Base-by-base conservation (phyloP, 2,329 filamentous ascomycete species). In the Ophiocordyceps camponoti-rufipedis region DNA sequence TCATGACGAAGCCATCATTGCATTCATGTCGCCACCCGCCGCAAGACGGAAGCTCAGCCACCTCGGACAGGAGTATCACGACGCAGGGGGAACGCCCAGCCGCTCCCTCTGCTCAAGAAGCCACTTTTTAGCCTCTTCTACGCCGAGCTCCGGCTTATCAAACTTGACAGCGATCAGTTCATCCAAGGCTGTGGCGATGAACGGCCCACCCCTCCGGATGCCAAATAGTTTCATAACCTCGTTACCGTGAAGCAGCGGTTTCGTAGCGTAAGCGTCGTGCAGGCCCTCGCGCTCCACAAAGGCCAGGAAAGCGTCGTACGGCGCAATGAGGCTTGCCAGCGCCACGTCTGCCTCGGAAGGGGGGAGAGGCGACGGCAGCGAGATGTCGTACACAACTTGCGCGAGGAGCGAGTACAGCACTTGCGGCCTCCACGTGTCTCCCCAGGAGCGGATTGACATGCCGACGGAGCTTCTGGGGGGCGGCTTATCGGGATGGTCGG, bases 381-480 rank as follows among this genome's bases (percentile, higher is more conserved):
- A 2, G 32, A 23, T n/a, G 6, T 32, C 19, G 32, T 28, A 47
- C n/a, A 51, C 42, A 28, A 41, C 42, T 28, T 45, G 14, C 2
- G 47, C 43, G 10, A 52, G 44, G 28, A 53, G 40, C 28, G 41
- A 46, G 31, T 47, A 52, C 28, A 42, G 28, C 5, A 52, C 45
- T 16, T 53, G 51, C 14, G 48, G 33, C 0, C 41, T 45, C 51
- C 51, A 53, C 1, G 46, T 47, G 13, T 40, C 11, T 28, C 50
- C 50, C 50, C 50, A 53, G 13, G 48, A 48, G 3, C 51, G 49
- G 9, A 53, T 46, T 2, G 50, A 45, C 51, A 52, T 51, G 38
- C 50, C 51, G 1, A 51, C 32, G 23, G 13, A 23, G 44, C 50
- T 48, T 33, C 47, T 40, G 31, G n/a, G 2, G 12, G 49, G 33